These are phyloP conservation scores for Naganishia sp. DNA, from an alignment of 1,284 basidiomycete species.

Conservation along the genomic window DNA sequence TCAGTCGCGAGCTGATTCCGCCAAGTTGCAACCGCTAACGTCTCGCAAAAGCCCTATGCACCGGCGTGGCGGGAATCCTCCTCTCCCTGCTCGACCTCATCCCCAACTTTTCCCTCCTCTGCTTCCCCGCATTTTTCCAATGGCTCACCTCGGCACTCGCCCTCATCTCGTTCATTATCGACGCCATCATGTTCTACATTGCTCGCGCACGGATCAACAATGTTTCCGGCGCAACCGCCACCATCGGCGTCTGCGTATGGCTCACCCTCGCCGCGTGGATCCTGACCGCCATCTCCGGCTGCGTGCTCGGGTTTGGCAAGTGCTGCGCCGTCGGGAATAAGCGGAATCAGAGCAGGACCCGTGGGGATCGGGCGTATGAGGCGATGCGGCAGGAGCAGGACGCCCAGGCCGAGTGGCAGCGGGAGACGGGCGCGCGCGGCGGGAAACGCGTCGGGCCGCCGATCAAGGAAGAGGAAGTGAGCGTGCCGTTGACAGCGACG, in stretches of 20 bases:
- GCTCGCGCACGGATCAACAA: conserved; percentile 73
- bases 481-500: conserved; percentile 23
- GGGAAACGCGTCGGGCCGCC: conserved; percentile 9
- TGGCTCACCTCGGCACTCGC: conserved; percentile 70
- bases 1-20: conserved; percentile 13
- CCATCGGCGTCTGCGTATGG: conserved; percentile 79
- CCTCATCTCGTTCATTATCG: conserved; percentile 80
- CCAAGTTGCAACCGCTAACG: conserved; percentile 44
- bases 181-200: conserved; percentile 80
- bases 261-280: conserved; percentile 80
- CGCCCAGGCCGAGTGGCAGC: not conserved
- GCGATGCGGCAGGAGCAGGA: conserved; percentile 18
- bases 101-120: conserved; percentile 78
- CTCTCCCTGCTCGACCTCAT: conserved; percentile 82
- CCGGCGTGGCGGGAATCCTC: conserved; percentile 68
- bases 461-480: conserved; percentile 18
- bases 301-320: conserved; percentile 59
- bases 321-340: conserved; percentile 64
- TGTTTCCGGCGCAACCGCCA: conserved; percentile 67
- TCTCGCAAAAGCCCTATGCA: conserved; percentile 70
- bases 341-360: conserved; percentile 16
- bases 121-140: conserved; percentile 77
- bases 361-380: conserved; percentile 11
- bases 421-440: not conserved
- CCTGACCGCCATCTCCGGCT: conserved; percentile 77